Percentiles rank a stretch among this genome's conserved stretches.
Evolutionary conservation across 441 rosid species (phyloP).

Genomic region (Viola pubescens): DNA sequence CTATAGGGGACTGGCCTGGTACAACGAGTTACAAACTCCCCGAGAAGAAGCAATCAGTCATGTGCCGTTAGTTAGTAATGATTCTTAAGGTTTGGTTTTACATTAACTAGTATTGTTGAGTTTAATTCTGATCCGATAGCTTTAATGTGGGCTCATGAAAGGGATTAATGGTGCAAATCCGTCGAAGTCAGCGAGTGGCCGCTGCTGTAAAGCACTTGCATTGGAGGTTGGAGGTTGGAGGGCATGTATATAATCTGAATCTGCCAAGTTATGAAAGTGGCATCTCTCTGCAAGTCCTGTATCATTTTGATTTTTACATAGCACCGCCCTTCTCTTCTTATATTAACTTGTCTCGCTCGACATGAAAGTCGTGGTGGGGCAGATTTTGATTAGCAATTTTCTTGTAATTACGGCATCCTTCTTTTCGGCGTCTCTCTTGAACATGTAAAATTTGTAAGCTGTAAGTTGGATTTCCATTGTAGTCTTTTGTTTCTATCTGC

Average conservation of each 20-base stretch:
- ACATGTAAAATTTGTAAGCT: constrained; percentile 8
- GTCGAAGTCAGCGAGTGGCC: constrained; percentile 6
- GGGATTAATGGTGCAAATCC: background rate
- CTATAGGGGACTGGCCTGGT: background rate
- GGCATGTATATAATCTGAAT: constrained; percentile 20
- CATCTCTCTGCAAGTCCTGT: constrained; percentile 13
- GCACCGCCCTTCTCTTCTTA: constrained; percentile 1
- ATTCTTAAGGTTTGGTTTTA: constrained; percentile 5
- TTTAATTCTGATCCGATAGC: background rate
- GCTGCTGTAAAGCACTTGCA: constrained; percentile 2
- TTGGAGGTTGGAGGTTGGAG: constrained; percentile 1
- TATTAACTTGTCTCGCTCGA: constrained; percentile 6
- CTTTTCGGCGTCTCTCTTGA: background rate
- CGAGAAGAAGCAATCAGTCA: constrained; percentile 2
- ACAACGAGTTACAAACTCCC: background rate
- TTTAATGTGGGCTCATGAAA: background rate
- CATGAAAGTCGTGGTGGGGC: constrained; percentile 9
- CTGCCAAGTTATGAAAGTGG: constrained; percentile 9
- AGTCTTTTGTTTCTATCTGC: background rate
- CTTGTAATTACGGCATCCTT: constrained; percentile 15
- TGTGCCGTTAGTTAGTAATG: background rate
- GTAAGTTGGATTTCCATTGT: background rate
- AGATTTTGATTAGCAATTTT: constrained; percentile 16
- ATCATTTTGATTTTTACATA: constrained; percentile 24
- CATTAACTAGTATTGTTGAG: background rate